Conservation (phyloP, 805 yeast species). For the Metschnikowia santaceciliae region DNA sequence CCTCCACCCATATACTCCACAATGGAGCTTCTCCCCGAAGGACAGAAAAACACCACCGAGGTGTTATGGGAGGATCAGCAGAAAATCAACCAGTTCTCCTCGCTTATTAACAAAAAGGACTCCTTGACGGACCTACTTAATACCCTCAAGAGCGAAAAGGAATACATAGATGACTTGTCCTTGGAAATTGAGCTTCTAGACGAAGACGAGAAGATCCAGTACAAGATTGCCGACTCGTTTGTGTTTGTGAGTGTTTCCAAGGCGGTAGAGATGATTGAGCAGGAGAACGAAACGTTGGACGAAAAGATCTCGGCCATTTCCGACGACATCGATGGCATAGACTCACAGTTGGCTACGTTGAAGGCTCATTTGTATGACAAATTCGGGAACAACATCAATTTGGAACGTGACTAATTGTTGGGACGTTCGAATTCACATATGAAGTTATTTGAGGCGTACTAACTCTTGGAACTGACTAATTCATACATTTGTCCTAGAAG, state of each 20-base stretch:
- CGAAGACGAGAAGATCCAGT: constrained; percentile 63
- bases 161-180: constrained; percentile 80
- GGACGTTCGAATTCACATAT: no score
- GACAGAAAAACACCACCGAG: constrained; percentile 52
- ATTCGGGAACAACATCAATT: constrained; percentile 84
- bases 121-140: constrained; percentile 47
- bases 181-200: constrained; percentile 85
- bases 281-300: constrained; percentile 53
- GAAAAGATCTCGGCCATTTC: constrained; percentile 45
- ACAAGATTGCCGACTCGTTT: constrained; percentile 79
- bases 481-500: no score
- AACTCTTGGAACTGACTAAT: no score
- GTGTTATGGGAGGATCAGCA: constrained; percentile 85
- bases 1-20: not conserved
- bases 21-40: constrained; percentile 52
- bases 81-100: constrained; percentile 83
- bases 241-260: constrained; percentile 63
- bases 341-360: constrained; percentile 52
- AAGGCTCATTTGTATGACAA: constrained; percentile 79
- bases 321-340: constrained; percentile 46
- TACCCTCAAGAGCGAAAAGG: constrained; percentile 63
- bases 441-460: no score
- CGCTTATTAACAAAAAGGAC: constrained; percentile 70
- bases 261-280: constrained; percentile 65
- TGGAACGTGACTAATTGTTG: constrained; percentile 47